Evolutionary conservation across 805 yeast genomes (phyloP), one percentile per base, ranked within the genome.

Genomic region (Sugiyamaella marilandica): DNA sequence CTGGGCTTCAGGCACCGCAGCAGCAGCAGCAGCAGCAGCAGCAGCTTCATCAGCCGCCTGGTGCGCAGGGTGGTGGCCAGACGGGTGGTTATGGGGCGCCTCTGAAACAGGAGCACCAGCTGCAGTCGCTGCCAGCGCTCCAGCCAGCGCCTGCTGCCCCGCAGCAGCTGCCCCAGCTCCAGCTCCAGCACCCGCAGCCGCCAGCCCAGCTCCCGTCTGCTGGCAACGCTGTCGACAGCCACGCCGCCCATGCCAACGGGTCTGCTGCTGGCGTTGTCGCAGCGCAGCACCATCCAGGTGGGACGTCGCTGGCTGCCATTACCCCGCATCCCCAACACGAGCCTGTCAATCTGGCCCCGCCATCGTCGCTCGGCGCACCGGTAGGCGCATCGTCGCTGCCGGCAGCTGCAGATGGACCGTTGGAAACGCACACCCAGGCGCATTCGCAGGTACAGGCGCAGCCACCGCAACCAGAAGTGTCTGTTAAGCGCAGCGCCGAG

Each of bases 111-210:
- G 59, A 54, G 19, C 50, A 47, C 24, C 58, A 57, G 41, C 64
- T 55, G 14, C 31, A 7, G 10, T 54, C 41, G 32, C 59, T 50
- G 21, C 54, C 51, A 26, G 50, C 32, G 18, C 55, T 26, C 41
- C 54, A 29, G 44, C 62, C 52, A 31, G 83, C 84, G 31, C 82
- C 76, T 55, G 80, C 81, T 4, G 80, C 56, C 51, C 58, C 55
- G 45, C 49, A 50, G 18, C 53, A 49, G 14, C 52, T 45, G 21
- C 62, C 54, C 47, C 60, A 53, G 32, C 65, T 49, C 47, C 47
- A 31, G 33, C 44, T 5, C 50, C 41, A 19, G 32, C 55, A 51
- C 41, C 54, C 26, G 10, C 49, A 29, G 37, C 37, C 37, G n/a
- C 37, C 37, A 13, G 37, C 37, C 4, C 16, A 13, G 37, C 37